Evolutionary conservation across 176 grass and related monocot species (phyloP).

Genomic region (Thalia dealbata): DNA sequence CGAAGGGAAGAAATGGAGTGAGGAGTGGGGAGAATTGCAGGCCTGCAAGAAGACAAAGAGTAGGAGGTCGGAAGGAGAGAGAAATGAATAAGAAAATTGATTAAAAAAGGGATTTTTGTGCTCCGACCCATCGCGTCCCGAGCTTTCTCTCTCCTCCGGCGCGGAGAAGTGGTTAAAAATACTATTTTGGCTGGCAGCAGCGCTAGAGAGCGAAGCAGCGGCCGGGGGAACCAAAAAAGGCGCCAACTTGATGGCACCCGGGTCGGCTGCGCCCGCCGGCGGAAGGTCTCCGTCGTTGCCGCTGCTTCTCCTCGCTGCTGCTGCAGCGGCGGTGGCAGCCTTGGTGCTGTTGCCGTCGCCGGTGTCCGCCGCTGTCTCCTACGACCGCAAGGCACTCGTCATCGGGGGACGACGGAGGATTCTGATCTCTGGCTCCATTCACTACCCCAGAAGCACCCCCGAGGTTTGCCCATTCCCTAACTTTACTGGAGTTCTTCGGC

Average conservation of each 20-base stretch:
- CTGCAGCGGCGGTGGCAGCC: conserved; percentile 5
- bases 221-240: conserved; percentile 6
- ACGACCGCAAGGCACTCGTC: conserved; percentile 82
- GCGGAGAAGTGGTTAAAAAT: no score
- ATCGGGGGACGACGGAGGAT: conserved; percentile 82
- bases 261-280: conserved; percentile 5
- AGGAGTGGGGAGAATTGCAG: background rate
- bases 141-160: background rate
- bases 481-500: conserved; percentile 2
- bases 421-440: conserved; percentile 96
- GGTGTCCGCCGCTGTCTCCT: conserved; percentile 43
- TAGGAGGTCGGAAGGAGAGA: background rate
- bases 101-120: background rate
- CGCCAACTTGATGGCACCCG: background rate
- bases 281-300: conserved; percentile 1
- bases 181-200: background rate
- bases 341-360: conserved; percentile 7
- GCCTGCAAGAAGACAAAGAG: background rate
- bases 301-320: background rate
- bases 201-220: background rate
- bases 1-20: background rate
- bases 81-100: background rate
- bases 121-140: background rate
- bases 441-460: conserved; percentile 91
- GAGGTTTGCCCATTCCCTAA: conserved; percentile 36